These are phyloP conservation scores for Naegleria lovaniensis DNA, from an alignment of 208 protist species.

Conservation along the genomic window DNA sequence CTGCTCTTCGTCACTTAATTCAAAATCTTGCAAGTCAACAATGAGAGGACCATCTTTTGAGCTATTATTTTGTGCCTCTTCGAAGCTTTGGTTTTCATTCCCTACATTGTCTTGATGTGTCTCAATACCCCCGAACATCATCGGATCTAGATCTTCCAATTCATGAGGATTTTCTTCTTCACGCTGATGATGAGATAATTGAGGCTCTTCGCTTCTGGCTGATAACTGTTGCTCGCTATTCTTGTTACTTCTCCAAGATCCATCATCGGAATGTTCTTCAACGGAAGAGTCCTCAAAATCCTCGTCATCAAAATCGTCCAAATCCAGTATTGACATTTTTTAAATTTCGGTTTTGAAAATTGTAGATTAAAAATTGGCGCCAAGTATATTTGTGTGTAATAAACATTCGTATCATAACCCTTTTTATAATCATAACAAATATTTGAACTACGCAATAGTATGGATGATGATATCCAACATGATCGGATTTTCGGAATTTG, in stretches of 20 bases:
- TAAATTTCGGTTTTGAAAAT: too few relatives aligned
- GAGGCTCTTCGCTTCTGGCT: neutral
- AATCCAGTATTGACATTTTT: neutral
- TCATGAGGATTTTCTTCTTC: neutral
- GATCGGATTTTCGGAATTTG: too few relatives aligned
- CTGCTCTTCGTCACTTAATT: too few relatives aligned
- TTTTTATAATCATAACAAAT: too few relatives aligned
- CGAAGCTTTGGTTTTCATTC: neutral
- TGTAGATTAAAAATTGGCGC: too few relatives aligned
- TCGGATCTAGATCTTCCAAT: neutral
- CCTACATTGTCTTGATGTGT: neutral
- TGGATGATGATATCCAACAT: too few relatives aligned
- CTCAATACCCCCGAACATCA: neutral
- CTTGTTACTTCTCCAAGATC: neutral
- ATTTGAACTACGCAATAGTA: too few relatives aligned
- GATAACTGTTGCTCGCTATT: neutral
- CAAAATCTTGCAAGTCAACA: neutral
- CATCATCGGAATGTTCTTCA: neutral
- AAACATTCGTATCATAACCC: too few relatives aligned
- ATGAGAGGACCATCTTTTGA: neutral
- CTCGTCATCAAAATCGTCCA: neutral
- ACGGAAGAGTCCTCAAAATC: neutral
- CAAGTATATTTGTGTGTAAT: too few relatives aligned
- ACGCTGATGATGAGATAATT: neutral
- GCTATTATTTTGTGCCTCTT: neutral